Conservation (phyloP, 2,329 filamentous ascomycete genomes). For the Aspergillus piperis region DNA sequence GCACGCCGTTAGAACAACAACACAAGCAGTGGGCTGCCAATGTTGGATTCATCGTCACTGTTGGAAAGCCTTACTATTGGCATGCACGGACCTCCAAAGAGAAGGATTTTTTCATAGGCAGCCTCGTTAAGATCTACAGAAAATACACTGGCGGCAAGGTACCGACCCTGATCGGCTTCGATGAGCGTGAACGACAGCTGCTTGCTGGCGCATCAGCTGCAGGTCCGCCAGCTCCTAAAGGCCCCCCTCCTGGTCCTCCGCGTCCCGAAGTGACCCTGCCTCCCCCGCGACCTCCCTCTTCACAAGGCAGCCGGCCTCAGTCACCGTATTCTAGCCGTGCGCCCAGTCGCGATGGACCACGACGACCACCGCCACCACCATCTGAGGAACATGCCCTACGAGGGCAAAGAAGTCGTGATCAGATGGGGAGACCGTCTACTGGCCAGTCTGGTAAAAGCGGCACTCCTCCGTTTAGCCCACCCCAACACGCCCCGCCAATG, state of each 20-base stretch:
- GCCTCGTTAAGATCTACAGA: slow-evolving; percentile 90
- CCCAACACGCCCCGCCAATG: slow-evolving; percentile 28
- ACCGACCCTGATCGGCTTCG: slow-evolving; percentile 81
- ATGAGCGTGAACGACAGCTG: slow-evolving; percentile 73
- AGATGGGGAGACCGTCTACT: slow-evolving; percentile 40
- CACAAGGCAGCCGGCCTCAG: slow-evolving; percentile 30
- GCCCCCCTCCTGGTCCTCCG: slow-evolving; percentile 24
- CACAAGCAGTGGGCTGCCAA: slow-evolving; percentile 75
- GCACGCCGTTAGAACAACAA: slow-evolving; percentile 61
- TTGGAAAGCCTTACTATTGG: slow-evolving; percentile 97
- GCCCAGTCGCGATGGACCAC: slow-evolving; percentile 40
- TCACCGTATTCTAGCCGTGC: slow-evolving; percentile 35
- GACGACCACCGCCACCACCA: slow-evolving; percentile 35
- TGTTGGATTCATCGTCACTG: slow-evolving; percentile 80
- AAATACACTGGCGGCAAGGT: slow-evolving; percentile 90
- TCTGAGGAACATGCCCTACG: slow-evolving; percentile 42
- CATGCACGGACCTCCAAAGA: slow-evolving; percentile 90
- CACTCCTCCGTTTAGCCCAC: slow-evolving; percentile 33
- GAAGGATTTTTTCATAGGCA: slow-evolving; percentile 98
- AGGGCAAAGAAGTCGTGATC: slow-evolving; percentile 43
- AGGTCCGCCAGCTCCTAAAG: slow-evolving; percentile 21
- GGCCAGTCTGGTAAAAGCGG: slow-evolving; percentile 36
- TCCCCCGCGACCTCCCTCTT: slow-evolving; percentile 31
- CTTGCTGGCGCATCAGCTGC: slow-evolving; percentile 58
- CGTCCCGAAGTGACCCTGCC: slow-evolving; percentile 27